Evolutionary conservation across 371 early-diverging fungal genomes (phyloP), one percentile per base, ranked within the genome.

Genomic region (Mucor saturninus): DNA sequence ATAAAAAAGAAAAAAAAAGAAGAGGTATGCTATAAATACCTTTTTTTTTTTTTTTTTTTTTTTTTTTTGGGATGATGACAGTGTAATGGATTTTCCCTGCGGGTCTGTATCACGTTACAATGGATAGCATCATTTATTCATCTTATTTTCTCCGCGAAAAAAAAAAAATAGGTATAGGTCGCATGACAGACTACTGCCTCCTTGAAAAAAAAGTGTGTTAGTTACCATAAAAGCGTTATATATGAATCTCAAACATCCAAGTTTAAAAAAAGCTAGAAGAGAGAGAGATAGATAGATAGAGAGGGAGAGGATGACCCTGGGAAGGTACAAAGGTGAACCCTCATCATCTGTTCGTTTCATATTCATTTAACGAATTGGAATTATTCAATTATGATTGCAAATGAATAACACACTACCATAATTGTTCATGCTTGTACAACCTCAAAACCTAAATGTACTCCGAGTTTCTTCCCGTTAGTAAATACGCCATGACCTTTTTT

Each of bases 291-390:
- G 13, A 53, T 1, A 37, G 53, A 53, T 32, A 54, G 39, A 38
- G 13, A 52, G 4, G 13, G 15, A 38, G 39, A 54, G 54, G 11
- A 43, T 54, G 39, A 63, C 45, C 61, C 54, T 61, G 61, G 38
- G 61, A 56, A 32, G 43, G 38, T 30, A 7, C 8, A 38, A 50
- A 50, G 26, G 51, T 51, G 35, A 35, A 46, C 58, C 46, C 49
- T 28, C 28, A 56, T 62, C 62, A 62, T 62, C 62, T 62, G 62
- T 42, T 48, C 29, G 62, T 62, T 62, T 62, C 62, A 62, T 62
- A n/a, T 28, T 45, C 1, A 32, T 45, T 54, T 15, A 15, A n/a
- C 42, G 28, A 26, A 7, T 40, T 29, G 14, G 15, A 11, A 32
- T 48, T 46, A 58, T 58, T 58, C 21, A 45, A 48, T 58, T 30